phyloP scores from a whole-genome alignment of 2,329 filamentous ascomycete species.

The Alternaria brassicicola region DNA sequence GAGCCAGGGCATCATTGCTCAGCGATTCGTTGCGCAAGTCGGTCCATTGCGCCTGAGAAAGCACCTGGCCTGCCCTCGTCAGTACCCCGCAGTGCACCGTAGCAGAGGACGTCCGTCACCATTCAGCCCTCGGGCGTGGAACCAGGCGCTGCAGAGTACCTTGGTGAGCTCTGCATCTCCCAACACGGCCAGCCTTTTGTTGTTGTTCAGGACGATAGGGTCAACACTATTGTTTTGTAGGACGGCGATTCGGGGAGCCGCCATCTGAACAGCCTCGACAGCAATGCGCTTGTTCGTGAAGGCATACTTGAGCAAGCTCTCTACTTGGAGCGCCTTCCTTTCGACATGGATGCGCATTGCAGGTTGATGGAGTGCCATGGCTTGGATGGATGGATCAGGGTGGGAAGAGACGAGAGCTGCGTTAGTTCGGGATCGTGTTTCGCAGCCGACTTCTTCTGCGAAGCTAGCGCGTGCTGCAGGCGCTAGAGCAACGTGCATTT shows the following conservation, averaged over 20 bases:
- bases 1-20: slow-evolving; percentile 7
- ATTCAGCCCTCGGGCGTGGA: not conserved
- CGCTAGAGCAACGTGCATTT: not conserved
- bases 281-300: slow-evolving; percentile 18
- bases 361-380: not conserved
- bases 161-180: slow-evolving; percentile 15
- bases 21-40: slow-evolving; percentile 3
- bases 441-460: not conserved
- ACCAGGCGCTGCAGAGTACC: slow-evolving; percentile 20
- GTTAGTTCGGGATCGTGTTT: not conserved
- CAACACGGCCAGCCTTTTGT: slow-evolving; percentile 17
- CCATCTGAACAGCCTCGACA: slow-evolving; percentile 23
- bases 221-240: not conserved
- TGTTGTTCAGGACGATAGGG: slow-evolving; percentile 1
- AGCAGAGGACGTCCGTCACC: slow-evolving; percentile 3
- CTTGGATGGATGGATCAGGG: not conserved
- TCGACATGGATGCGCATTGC: not conserved
- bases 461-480: not conserved
- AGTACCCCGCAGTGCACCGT: not conserved
- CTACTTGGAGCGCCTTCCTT: not conserved
- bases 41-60: slow-evolving; percentile 8
- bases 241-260: not conserved
- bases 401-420: not conserved
- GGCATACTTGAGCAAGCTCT: slow-evolving; percentile 7
- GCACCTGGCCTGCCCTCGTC: not conserved